phyloP scores from a whole-genome alignment of 495 filamentous ascomycete genomes.

The Aspergillus homomorphus region DNA sequence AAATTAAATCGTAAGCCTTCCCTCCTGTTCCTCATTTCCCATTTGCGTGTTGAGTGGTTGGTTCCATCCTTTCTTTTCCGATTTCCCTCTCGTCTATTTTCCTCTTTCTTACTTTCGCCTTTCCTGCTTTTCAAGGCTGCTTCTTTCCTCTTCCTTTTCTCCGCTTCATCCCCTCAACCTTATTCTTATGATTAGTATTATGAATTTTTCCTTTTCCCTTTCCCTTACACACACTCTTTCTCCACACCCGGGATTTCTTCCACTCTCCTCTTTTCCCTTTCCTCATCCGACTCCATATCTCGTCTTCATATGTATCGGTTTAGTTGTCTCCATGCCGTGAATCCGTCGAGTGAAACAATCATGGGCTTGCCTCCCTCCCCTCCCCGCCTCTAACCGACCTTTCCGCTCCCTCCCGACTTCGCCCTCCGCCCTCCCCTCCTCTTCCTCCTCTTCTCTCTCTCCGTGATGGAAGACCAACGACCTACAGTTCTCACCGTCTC shows the following conservation, averaged over 20 bases:
- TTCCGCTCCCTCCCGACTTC: slow-evolving; percentile 5
- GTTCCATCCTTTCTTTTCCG: not conserved
- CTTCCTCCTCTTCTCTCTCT: not conserved
- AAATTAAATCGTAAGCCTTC: not conserved
- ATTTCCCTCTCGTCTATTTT: slow-evolving; percentile 4
- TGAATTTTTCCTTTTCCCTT: not conserved
- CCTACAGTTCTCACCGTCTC: slow-evolving; percentile 72
- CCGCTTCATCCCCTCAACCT: not conserved
- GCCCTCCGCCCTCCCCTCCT: not conserved
- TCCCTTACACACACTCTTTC: slow-evolving; percentile 2
- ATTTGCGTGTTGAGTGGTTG: not conserved
- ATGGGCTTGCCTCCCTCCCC: slow-evolving; percentile 7
- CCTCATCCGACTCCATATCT: not conserved
- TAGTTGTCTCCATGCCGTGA: not conserved
- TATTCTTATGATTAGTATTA: not conserved
- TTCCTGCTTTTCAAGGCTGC: slow-evolving; percentile 5
- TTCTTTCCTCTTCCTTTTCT: slow-evolving; percentile 5
- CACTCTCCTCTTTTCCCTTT: not conserved
- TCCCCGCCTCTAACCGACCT: not conserved
- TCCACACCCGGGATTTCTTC: slow-evolving; percentile 1
- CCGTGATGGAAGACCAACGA: slow-evolving; percentile 53
- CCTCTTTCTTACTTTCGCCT: slow-evolving; percentile 10
- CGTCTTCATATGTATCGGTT: not conserved
- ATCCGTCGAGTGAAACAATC: not conserved
- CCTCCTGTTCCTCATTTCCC: not conserved